Base-by-base conservation (phyloP, 1,139 yeast genomes). In the Citeromyces hawaiiensis region DNA sequence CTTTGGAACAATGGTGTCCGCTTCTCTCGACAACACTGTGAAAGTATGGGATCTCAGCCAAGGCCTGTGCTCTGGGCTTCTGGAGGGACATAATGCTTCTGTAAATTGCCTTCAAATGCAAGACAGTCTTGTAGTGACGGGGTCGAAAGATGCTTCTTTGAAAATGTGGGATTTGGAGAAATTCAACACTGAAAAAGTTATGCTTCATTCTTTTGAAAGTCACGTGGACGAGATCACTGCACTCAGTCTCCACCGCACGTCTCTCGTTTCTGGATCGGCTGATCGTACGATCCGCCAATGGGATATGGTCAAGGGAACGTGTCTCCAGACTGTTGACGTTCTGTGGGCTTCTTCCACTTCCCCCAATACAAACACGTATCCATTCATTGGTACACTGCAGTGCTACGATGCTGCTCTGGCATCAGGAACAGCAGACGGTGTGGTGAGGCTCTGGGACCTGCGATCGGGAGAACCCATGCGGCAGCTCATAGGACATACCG, bases 1-100 rank as follows among this genome's bases (percentile, higher is more conserved):
- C 11, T 79, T 76, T 55, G 86, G 86, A 2, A 73, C 75, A 1
- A 53, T 79, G 57, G 91, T 87, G 3, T 72, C 91, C 11, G 87
- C 96, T 0, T 73, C 87, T 4, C 63, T 77, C 49, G 95, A 86
- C 57, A 85, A 79, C 54, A 77, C 86, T 1, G 83, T 86, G 8
- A 71, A 83, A 46, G 83, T 88, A 5, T 86, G 96, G 95, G 95
- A 87, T 60, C 60, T 70, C 57, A 70, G 70, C 45, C 62, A 68
- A 43, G 74, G 68, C 39, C 68, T 61, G 50, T 71, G 68, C 54
- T 55, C 60, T 36, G 74, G 74, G 5, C 50, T 63, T 33, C 56
- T 74, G 40, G 70, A 66, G 43, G 81, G 80, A 15, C 81, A 75
- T 47, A 46, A 57, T 36, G 75, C 82, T 0, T 61, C 74, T 4